A percentile compares a stretch with the other conserved stretches of the same genome.
These are phyloP conservation scores for Colletotrichum acutatum DNA, from an alignment of 2,329 filamentous ascomycete species.

Conservation along the genomic window DNA sequence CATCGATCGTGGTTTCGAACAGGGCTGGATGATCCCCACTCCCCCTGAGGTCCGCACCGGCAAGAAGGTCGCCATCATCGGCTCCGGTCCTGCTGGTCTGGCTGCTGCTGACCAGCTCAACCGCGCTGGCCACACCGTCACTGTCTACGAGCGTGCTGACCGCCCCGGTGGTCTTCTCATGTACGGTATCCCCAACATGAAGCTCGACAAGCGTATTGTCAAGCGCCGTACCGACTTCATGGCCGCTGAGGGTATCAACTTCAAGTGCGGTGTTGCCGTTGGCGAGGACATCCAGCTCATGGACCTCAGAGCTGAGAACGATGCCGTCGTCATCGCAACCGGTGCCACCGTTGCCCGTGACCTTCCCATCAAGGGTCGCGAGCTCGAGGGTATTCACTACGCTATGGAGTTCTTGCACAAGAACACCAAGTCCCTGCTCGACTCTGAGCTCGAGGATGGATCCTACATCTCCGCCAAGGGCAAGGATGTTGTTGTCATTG, in stretches of 20 bases:
- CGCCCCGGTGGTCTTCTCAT: slow-evolving; percentile 92
- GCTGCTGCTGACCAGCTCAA: slow-evolving; percentile 94
- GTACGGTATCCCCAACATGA: slow-evolving; percentile 99
- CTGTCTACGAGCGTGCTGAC: slow-evolving; percentile 92
- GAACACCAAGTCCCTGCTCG: slow-evolving; percentile 97
- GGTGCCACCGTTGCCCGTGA: slow-evolving; percentile 94
- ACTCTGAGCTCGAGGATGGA: slow-evolving; percentile 86
- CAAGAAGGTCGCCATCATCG: slow-evolving; percentile 89
- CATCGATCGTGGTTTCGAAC: slow-evolving; percentile 96
- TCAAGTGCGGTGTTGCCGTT: slow-evolving; percentile 81
- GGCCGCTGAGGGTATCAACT: slow-evolving; percentile 86
- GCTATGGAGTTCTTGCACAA: slow-evolving; percentile 98
- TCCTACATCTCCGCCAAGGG: slow-evolving; percentile 94
- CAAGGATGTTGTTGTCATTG: slow-evolving; percentile 96
- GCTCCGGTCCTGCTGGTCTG: slow-evolving; percentile 91
- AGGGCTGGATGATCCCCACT: slow-evolving; percentile 94
- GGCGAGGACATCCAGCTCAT: slow-evolving; percentile 78
- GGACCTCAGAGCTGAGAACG: slow-evolving; percentile 78
- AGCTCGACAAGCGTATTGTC: slow-evolving; percentile 97
- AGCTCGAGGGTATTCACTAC: slow-evolving; percentile 90
- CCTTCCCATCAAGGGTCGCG: slow-evolving; percentile 88
- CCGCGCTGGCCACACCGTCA: slow-evolving; percentile 88
- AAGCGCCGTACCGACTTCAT: slow-evolving; percentile 96
- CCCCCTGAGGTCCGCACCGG: slow-evolving; percentile 84
- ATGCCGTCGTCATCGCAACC: slow-evolving; percentile 91